phyloP scores from a whole-genome alignment of 148 eudicot species.

The Rheum nobile region DNA sequence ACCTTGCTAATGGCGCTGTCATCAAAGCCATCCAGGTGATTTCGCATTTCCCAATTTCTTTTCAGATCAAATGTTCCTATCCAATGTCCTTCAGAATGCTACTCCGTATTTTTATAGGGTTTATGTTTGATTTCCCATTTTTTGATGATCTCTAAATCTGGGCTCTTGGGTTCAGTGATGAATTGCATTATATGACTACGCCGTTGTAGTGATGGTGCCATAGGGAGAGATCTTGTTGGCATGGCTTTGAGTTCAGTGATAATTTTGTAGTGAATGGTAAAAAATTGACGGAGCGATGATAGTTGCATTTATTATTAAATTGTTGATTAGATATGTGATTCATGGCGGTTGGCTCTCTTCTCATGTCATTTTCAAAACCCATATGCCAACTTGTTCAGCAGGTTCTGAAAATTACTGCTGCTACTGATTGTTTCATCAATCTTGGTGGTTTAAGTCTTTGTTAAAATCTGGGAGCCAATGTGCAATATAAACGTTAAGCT shows the following conservation, averaged over 20 bases:
- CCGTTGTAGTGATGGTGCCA: neutral
- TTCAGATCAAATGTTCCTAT: neutral
- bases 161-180: neutral
- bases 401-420: neutral
- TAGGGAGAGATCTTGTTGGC: neutral
- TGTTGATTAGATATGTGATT: neutral
- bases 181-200: neutral
- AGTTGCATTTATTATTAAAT: neutral
- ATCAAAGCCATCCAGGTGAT: conserved; percentile 81
- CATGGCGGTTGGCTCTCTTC: neutral
- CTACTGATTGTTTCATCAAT: neutral
- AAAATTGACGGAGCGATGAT: neutral
- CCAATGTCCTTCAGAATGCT: neutral
- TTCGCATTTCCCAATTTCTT: neutral
- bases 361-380: neutral
- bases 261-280: neutral
- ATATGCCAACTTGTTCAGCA: neutral
- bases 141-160: neutral
- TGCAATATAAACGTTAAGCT: neutral
- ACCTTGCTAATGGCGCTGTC: conserved; percentile 71
- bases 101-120: neutral
- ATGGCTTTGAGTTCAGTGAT: neutral
- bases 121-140: neutral
- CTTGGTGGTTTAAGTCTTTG: neutral
- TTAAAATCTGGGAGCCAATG: neutral